Conservation (phyloP, 75 land plant genomes). For the Cupressus sempervirens region DNA sequence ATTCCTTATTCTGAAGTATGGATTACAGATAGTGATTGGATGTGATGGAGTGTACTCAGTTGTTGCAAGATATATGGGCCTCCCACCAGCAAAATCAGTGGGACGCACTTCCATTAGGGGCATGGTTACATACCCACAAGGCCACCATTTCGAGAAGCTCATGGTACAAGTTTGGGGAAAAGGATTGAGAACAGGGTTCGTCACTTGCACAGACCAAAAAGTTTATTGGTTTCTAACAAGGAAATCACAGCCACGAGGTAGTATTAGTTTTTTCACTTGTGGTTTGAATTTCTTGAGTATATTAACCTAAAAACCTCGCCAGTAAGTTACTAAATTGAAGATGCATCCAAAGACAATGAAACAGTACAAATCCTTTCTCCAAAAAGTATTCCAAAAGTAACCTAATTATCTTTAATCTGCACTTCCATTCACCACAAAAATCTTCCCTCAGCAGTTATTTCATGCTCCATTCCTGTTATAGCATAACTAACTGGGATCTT, state of each 20-base stretch:
- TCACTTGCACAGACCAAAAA: slow-evolving; percentile 24
- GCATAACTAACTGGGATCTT: too few relatives aligned
- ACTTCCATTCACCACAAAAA: too few relatives aligned
- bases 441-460: too few relatives aligned
- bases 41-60: slow-evolving; percentile 64
- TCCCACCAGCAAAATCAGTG: slow-evolving; percentile 17
- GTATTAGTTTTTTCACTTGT: too few relatives aligned
- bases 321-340: too few relatives aligned
- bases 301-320: too few relatives aligned
- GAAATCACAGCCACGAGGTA: slow-evolving; percentile 12
- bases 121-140: slow-evolving; percentile 26
- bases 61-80: slow-evolving; percentile 50
- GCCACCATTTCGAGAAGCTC: slow-evolving; percentile 25
- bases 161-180: slow-evolving; percentile 21
- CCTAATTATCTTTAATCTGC: too few relatives aligned
- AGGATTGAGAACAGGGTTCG: slow-evolving; percentile 34
- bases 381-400: too few relatives aligned
- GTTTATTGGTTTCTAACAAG: slow-evolving; percentile 47
- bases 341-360: too few relatives aligned
- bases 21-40: slow-evolving; percentile 36
- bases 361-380: too few relatives aligned
- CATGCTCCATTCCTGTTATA: too few relatives aligned
- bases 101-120: slow-evolving; percentile 44
- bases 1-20: not conserved
- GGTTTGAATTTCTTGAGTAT: too few relatives aligned